Evolutionary conservation across 176 grass and related monocot genomes (phyloP).

Genomic region (Phragmites australis): DNA sequence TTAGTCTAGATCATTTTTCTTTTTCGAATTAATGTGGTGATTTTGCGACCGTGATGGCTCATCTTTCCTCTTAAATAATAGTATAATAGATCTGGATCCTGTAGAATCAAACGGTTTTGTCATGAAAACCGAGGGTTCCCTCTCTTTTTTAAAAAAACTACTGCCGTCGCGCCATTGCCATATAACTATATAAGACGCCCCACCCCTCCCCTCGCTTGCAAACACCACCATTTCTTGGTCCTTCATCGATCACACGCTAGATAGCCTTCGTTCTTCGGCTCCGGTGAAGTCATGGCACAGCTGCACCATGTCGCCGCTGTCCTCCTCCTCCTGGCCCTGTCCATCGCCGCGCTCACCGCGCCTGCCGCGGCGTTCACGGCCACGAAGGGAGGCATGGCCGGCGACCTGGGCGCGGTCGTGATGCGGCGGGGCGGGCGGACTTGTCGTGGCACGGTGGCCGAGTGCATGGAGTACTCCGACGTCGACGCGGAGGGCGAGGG

Average conservation of each 20-base stretch:
- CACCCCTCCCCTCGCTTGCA: neutral
- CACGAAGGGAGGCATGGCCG: neutral
- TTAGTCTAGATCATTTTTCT: too few species aligned
- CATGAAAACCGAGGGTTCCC: too few species aligned
- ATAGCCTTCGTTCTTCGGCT: too few species aligned
- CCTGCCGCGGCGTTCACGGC: neutral
- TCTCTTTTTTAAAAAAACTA: too few species aligned
- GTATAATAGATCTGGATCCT: too few species aligned
- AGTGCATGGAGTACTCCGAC: slow-evolving; percentile 48
- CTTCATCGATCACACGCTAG: neutral
- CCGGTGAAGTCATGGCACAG: neutral
- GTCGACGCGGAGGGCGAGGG: slow-evolving; percentile 28
- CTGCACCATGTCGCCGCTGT: neutral
- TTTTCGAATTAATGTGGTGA: too few species aligned
- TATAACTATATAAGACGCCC: too few species aligned
- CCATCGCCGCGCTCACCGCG: neutral
- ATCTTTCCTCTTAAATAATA: too few species aligned
- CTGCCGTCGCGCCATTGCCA: slow-evolving; percentile 23
- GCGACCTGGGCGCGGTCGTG: neutral
- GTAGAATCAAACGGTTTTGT: too few species aligned
- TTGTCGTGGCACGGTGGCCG: slow-evolving; percentile 51
- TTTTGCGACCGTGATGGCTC: too few species aligned
- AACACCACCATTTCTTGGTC: neutral
- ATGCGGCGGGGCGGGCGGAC: slow-evolving; percentile 33
- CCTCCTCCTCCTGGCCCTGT: neutral